phyloP scores from a whole-genome alignment of 495 filamentous ascomycete species.

The Acidiella bohemica region DNA sequence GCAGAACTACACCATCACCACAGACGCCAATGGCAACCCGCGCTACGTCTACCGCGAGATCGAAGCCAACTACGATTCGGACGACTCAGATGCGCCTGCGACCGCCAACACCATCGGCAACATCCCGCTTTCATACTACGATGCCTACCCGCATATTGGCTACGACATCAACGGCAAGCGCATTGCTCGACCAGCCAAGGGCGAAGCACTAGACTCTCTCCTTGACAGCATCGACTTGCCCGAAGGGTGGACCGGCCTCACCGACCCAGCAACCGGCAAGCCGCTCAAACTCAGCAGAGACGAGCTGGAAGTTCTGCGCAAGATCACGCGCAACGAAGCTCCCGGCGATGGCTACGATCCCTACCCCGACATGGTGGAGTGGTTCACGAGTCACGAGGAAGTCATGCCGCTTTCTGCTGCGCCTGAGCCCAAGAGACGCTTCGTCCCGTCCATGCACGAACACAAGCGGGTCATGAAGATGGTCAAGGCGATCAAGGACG shows the following conservation, averaged over 20 bases:
- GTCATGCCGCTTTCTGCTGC: slow-evolving; percentile 89
- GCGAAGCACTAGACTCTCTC: slow-evolving; percentile 83
- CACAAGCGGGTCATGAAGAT: slow-evolving; percentile 96
- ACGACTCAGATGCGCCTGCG: slow-evolving; percentile 72
- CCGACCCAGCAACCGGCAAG: slow-evolving; percentile 83
- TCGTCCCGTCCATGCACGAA: slow-evolving; percentile 96
- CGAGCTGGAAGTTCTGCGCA: slow-evolving; percentile 76
- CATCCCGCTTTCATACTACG: slow-evolving; percentile 89
- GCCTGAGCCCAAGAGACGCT: slow-evolving; percentile 89
- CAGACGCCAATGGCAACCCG: slow-evolving; percentile 60
- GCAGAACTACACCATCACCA: slow-evolving; percentile 46
- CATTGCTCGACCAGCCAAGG: slow-evolving; percentile 88
- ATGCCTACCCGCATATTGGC: slow-evolving; percentile 93
- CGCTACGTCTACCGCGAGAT: slow-evolving; percentile 78
- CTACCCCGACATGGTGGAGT: slow-evolving; percentile 81
- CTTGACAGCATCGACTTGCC: slow-evolving; percentile 96
- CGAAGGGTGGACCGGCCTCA: slow-evolving; percentile 93
- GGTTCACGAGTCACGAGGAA: slow-evolving; percentile 79
- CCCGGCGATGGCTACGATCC: slow-evolving; percentile 80
- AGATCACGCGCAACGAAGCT: slow-evolving; percentile 82
- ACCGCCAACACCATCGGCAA: slow-evolving; percentile 84
- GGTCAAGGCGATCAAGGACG: slow-evolving; percentile 87
- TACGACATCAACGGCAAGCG: slow-evolving; percentile 98
- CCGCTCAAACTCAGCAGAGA: slow-evolving; percentile 75
- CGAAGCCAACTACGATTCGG: slow-evolving; percentile 88